A percentile compares a stretch with the other conserved stretches of the same genome.
phyloP scores from a whole-genome alignment of 208 protist genomes.

The Acanthamoeba sp. region DNA sequence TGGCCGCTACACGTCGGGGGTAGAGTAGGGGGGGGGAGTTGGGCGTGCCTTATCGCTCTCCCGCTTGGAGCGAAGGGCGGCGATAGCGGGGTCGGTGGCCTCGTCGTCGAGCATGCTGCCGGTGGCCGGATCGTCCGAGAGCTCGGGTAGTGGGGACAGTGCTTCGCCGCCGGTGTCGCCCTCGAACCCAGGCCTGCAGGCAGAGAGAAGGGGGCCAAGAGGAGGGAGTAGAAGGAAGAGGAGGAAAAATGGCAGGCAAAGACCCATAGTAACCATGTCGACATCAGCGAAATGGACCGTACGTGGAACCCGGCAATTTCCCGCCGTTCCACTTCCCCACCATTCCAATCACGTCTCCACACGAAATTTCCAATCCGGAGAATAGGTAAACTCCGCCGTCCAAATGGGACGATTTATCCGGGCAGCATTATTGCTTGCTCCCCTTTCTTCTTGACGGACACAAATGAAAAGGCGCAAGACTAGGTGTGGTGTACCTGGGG shows the following conservation, averaged over 20 bases:
- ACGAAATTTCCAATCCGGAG: background rate
- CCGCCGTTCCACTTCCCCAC: background rate
- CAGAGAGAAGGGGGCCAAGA: background rate
- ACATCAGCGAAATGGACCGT: background rate
- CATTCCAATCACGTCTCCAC: background rate
- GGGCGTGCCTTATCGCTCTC: slow-evolving; percentile 3
- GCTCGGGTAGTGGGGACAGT: background rate
- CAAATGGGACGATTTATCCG: too few relatives aligned
- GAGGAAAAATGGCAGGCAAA: background rate
- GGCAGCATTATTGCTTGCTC: too few relatives aligned
- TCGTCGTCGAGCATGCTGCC: slow-evolving; percentile 35
- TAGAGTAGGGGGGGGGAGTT: background rate
- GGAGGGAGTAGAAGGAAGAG: background rate
- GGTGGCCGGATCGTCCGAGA: background rate
- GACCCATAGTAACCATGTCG: background rate
- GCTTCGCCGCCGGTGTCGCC: background rate
- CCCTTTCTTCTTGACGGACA: background rate
- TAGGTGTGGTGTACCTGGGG: background rate
- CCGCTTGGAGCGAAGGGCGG: slow-evolving; percentile 27
- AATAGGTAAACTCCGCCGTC: too few relatives aligned
- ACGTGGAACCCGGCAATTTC: background rate
- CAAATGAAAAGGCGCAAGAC: background rate
- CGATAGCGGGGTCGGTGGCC: slow-evolving; percentile 38
- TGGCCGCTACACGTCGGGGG: too few relatives aligned
- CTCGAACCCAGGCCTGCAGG: background rate